Evolutionary conservation across 495 filamentous ascomycete species (phyloP), one percentile per base, ranked within the genome.

Genomic region (Polyplosphaeria fusca): DNA sequence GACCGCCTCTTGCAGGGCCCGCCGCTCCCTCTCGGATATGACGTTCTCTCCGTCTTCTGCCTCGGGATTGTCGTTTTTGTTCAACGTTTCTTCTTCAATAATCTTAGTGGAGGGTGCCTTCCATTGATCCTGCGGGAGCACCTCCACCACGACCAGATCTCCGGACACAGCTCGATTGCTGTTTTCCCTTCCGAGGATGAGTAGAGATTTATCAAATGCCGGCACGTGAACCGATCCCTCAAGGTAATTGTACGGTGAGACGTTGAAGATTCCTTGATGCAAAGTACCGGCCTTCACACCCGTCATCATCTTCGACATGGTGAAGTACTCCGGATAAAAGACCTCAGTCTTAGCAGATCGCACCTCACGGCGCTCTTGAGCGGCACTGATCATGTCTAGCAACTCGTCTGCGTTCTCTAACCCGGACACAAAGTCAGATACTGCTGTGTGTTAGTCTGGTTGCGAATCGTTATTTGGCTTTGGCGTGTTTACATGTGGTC

Each of bases 241-340:
- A 25, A 97, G 76, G 66, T 95, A 97, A 70, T 98, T 97, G 76
- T 97, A 98, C 5, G 89, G 88, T 9, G 93, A 97, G 22, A 97
- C 88, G 64, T 92, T 95, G 74, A 94, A 98, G 14, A 86, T 83
- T 35, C 93, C 93, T 70, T 97, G 91, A 70, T 97, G 93, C 39
- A 98, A 72, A 20, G 86, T 85, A 11, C 89, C 89, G 18, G 82
- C 83, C 70, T 90, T 90, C 47, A 96, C 74, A 0, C 90, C 91
- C 23, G 93, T 98, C 78, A 89, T 89, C 79, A 96, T 86, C 73
- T 89, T 95, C n/a, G 94, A 96, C 71, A 91, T 75, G 4, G 84
- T 85, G 40, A 82, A 88, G 65, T 97, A 89, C 63, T 79, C 75
- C 0, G 83, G 69, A 59, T 98, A 98, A 41, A 97, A 73, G 30